A percentile compares a stretch with the other conserved stretches of the same genome.
Conservation (phyloP, 1,284 basidiomycete species). For the Peniophora sp. region DNA sequence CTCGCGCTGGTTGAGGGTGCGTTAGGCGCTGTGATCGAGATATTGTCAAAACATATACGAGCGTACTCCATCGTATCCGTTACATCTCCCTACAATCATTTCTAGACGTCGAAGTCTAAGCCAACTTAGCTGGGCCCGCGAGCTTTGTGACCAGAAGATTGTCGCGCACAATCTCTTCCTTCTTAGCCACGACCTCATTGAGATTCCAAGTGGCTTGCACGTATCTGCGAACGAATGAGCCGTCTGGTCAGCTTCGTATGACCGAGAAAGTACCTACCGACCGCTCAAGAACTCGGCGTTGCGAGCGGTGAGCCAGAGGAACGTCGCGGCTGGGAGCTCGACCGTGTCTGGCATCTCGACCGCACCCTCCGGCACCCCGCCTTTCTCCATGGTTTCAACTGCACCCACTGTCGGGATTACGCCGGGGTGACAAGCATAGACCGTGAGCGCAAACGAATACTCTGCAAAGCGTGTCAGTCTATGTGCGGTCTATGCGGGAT, state of each 20-base stretch:
- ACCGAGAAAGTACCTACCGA: background rate
- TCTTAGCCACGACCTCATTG: background rate
- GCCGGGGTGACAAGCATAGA: background rate
- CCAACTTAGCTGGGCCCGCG: background rate
- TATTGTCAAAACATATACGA: too few relatives aligned
- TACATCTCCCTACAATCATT: too few relatives aligned
- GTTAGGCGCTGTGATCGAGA: too few relatives aligned
- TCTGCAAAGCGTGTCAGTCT: background rate
- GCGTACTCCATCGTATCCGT: too few relatives aligned
- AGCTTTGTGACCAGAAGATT: background rate
- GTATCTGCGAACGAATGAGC: background rate
- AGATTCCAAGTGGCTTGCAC: background rate
- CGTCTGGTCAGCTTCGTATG: too few relatives aligned
- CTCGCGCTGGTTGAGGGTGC: too few relatives aligned
- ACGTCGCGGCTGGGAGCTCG: background rate
- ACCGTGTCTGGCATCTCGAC: background rate
- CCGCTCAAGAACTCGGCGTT: background rate
- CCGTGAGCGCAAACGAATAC: background rate
- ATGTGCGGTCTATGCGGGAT: too few relatives aligned
- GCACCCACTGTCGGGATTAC: background rate
- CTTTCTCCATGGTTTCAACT: background rate
- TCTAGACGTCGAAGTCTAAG: too few relatives aligned
- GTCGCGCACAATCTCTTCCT: background rate
- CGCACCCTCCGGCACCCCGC: background rate
- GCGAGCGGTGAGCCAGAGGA: background rate